Base-by-base conservation (phyloP, 768 basidiomycete species). In the Pisolithus marmoratus region DNA sequence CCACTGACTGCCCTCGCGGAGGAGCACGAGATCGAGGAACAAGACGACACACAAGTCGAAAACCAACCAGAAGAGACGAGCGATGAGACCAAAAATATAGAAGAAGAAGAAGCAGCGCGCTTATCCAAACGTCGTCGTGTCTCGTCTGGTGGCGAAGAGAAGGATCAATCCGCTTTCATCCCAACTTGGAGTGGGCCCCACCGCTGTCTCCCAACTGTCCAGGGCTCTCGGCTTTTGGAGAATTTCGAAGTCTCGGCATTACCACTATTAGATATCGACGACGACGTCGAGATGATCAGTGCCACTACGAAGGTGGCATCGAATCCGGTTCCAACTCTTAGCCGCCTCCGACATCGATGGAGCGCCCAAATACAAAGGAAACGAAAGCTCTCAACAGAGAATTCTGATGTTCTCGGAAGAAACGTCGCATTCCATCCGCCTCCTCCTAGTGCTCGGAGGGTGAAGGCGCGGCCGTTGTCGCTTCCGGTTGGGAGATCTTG, bases 161-260 rank as follows among this genome's bases (percentile, higher is more conserved):
- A 11, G 7, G 24, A 11, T 6, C 34, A 8, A 27, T 36, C 15
- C 11, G n/a, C 46, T 31, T 38, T 42, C 1, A 46, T 43, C 14
- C 8, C 34, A 8, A 14, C 40, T 41, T 41, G 19, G n/a, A 41
- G n/a, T 19, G 51, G 24, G 40, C 51, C 6, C 20, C 5, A 41
- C 15, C 5, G 20, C 4, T n/a, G 36, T 22, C 46, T 51, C 38
- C 55, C 38, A 27, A 55, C 41, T 3, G 40, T 11, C 7, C 42
- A 41, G 36, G 50, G 41, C 24, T 66, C 65, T 22, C 57, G 56
- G 17, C 52, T 66, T 31, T 48, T 66, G 23, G 65, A 66, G 54
- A 49, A 65, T 17, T 57, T 66, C 49, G 58, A 66, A 22, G 1
- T 62, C 8, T 66, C 66, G 2, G 64, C 53, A 5, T 66, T 66